These are phyloP conservation scores for Plasmodium coatneyi DNA, from an alignment of 169 alveolate species.

Conservation along the genomic window DNA sequence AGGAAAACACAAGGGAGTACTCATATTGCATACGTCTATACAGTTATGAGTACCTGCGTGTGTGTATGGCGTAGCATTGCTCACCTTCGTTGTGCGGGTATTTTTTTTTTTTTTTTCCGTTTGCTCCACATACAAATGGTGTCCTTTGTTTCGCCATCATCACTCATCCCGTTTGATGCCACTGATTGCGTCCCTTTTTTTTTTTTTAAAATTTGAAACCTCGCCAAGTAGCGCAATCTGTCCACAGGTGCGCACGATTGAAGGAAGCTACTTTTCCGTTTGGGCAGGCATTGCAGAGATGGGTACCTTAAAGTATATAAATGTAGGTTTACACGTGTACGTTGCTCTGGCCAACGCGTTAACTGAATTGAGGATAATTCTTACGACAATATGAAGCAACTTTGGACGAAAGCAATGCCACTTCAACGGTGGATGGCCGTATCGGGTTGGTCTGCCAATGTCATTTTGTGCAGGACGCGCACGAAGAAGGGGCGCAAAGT, in stretches of 20 bases:
- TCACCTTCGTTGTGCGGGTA: background rate
- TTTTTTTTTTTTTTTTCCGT: constrained; percentile 9
- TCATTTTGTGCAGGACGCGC: background rate
- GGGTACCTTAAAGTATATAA: background rate
- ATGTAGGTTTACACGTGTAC: background rate
- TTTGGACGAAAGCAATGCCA: background rate
- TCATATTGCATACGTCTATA: background rate
- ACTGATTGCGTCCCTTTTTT: background rate
- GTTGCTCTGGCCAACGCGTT: background rate
- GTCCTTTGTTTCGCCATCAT: background rate
- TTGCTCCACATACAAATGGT: background rate
- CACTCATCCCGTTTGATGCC: background rate
- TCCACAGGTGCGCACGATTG: background rate
- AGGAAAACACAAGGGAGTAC: background rate
- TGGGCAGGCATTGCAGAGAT: background rate
- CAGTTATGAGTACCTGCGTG: background rate
- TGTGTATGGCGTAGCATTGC: background rate
- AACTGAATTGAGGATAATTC: background rate
- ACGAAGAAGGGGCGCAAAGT: background rate
- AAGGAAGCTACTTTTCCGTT: background rate
- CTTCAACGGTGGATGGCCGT: background rate
- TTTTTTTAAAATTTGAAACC: background rate
- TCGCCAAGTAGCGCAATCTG: background rate
- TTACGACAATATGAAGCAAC: background rate
- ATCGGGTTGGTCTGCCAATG: background rate